Percentiles rank a stretch among this genome's conserved stretches.
These are phyloP conservation scores for Carex kokanica DNA, from an alignment of 176 grass and related monocot species.

Conservation along the genomic window DNA sequence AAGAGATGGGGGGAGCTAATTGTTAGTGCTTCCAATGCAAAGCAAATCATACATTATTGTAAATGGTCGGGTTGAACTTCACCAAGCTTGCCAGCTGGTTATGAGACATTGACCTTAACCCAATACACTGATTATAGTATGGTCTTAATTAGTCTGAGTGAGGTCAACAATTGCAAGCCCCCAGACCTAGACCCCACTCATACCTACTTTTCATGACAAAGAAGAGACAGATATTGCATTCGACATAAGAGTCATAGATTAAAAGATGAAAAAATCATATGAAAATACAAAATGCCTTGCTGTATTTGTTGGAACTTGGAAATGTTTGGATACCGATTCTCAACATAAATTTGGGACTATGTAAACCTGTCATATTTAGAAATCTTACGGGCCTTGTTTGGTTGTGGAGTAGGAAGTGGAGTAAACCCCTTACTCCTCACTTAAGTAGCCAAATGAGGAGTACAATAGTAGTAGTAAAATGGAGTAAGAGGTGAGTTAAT, in stretches of 20 bases:
- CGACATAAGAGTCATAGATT: not conserved
- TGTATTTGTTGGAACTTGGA: not conserved
- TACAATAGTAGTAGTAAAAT: no score
- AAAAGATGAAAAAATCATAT: not conserved
- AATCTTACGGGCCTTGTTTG: not conserved
- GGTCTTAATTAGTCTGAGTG: not conserved
- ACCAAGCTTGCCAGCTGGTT: not conserved
- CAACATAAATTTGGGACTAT: not conserved
- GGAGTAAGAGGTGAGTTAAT: no score
- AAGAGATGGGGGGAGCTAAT: not conserved
- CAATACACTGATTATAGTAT: not conserved
- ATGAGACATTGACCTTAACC: not conserved
- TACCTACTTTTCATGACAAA: not conserved
- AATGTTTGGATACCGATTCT: not conserved
- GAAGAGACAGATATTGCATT: not conserved
- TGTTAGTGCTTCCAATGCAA: not conserved
- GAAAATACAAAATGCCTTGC: not conserved
- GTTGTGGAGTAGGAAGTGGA: no score
- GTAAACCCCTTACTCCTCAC: no score
- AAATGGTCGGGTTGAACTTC: not conserved
- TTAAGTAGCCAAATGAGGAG: no score
- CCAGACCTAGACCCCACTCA: not conserved
- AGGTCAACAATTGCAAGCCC: not conserved
- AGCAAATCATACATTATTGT: not conserved
- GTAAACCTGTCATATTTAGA: not conserved